These are phyloP conservation scores for Epichloe brachyelytri DNA, from an alignment of 2,329 filamentous ascomycete species.

Conservation along the genomic window DNA sequence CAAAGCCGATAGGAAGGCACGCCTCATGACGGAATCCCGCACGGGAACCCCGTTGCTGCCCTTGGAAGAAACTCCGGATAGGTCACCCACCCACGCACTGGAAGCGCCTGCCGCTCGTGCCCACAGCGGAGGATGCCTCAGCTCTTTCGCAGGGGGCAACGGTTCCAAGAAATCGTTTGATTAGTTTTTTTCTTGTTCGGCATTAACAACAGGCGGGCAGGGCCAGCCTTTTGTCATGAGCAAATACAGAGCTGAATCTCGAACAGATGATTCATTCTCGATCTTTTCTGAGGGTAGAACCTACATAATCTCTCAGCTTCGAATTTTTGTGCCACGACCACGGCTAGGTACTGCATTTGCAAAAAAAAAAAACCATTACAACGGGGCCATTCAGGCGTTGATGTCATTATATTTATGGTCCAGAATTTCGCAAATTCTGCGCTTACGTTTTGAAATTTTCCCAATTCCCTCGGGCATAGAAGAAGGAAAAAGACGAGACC, in stretches of 20 bases:
- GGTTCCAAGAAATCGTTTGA: conserved; percentile 48
- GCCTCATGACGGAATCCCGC: conserved; percentile 38
- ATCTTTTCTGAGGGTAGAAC: too few species aligned
- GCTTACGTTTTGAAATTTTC: too few species aligned
- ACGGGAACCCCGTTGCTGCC: conserved; percentile 48
- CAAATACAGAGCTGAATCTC: neutral
- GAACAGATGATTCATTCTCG: too few species aligned
- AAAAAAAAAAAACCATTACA: too few species aligned
- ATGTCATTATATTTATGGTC: too few species aligned
- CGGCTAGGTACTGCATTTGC: too few species aligned
- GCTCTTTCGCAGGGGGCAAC: conserved; percentile 21
- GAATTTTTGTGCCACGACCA: too few species aligned
- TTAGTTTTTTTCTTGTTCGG: conserved; percentile 11
- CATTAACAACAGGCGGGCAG: neutral
- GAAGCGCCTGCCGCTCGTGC: conserved; percentile 19
- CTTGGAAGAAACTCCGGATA: conserved; percentile 32
- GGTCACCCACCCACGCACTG: neutral
- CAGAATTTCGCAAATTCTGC: too few species aligned
- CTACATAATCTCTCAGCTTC: too few species aligned
- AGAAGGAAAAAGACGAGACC: neutral
- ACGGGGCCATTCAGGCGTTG: too few species aligned
- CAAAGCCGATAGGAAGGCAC: conserved; percentile 72
- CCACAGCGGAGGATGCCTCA: conserved; percentile 34
- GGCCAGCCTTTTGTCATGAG: neutral
- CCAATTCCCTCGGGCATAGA: too few species aligned